Evolutionary conservation across 257 asterid species (phyloP).

Genomic region (Misopates orontium): DNA sequence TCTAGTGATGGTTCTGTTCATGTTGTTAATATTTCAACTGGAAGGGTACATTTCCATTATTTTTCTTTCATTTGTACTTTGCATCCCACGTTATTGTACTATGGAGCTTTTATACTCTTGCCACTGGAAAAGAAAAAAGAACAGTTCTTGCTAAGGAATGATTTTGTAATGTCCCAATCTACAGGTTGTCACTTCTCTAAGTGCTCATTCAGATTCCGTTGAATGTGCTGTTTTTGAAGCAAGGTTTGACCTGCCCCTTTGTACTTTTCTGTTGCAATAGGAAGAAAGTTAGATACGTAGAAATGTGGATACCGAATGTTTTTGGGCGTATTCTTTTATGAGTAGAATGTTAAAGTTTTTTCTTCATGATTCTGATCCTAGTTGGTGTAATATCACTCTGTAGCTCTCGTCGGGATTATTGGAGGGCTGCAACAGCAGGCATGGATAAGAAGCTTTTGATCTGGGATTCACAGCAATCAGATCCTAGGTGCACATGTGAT

Average conservation of each 20-base stretch:
- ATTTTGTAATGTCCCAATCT: conserved; percentile 22
- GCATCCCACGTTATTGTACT: not conserved
- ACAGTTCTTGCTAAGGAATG: conserved; percentile 14
- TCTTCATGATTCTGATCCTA: conserved; percentile 28
- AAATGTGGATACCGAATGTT: not conserved
- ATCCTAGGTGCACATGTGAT: conserved; percentile 78
- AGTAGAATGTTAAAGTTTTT: not conserved
- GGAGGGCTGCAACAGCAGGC: conserved; percentile 87
- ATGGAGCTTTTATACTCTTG: conserved; percentile 5
- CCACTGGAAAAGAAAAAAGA: not conserved
- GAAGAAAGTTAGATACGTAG: not conserved
- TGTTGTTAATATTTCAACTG: conserved; percentile 72
- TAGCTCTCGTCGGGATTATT: conserved; percentile 58
- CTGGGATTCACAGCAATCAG: conserved; percentile 71
- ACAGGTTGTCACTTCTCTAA: conserved; percentile 80
- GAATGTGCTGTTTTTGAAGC: conserved; percentile 80
- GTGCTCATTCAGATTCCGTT: conserved; percentile 73
- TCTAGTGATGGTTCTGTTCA: conserved; percentile 74
- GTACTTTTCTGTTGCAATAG: conserved; percentile 8
- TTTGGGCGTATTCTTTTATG: conserved; percentile 14
- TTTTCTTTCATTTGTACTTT: conserved; percentile 8
- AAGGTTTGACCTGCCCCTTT: conserved; percentile 49
- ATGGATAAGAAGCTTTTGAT: conserved; percentile 81
- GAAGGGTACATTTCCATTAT: conserved; percentile 49
- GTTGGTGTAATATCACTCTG: conserved; percentile 22